Base-by-base conservation (phyloP, 2,329 filamentous ascomycete genomes). In the Aspergillus puulaauensis region DNA sequence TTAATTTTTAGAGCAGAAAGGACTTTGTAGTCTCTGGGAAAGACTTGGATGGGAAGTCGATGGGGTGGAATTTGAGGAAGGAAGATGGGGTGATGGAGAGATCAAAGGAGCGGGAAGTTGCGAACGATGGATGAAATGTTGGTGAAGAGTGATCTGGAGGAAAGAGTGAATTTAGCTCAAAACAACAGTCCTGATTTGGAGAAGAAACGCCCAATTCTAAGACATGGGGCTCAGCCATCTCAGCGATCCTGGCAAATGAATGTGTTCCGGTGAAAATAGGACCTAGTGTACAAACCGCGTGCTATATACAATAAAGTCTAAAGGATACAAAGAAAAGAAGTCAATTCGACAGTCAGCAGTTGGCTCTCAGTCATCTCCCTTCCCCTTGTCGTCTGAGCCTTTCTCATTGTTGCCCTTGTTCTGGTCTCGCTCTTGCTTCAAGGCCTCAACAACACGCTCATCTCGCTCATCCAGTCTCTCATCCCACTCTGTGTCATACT, bases 401-500 rank as follows among this genome's bases (percentile, higher is more conserved):
- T 51, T 67, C 44, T 66, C 70, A 43, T 51, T 37, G 15, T 52
- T 52, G 21, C 35, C 15, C 31, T 76, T 70, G 58, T 75, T 75
- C 52, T 77, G 69, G 35, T 72, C 70, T 23, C 80, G 66, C 31
- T 84, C 79, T 40, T 84, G 75, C 60, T 77, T 78, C 59, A 86
- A 66, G 6, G 80, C 82, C 60, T 83, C 75, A 2, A 77, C 79
- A 19, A 86, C 82, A 56, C 73, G 77, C 62, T 89, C 82, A 66
- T 88, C 84, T 12, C 85, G 86, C 52, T 93, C 85, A 64, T 96
- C 90, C 61, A 79, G 79, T 60, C 81, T 82, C 77, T 95, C 91
- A 66, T 96, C 85, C 90, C 91, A 96, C 52, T 93, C 90, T 7
- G 93, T 90, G 66, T 96, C 91, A 71, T 96, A 96, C 75, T 96